phyloP scores from a whole-genome alignment of 169 alveolate genomes.

The Plasmodium chabaudi region DNA sequence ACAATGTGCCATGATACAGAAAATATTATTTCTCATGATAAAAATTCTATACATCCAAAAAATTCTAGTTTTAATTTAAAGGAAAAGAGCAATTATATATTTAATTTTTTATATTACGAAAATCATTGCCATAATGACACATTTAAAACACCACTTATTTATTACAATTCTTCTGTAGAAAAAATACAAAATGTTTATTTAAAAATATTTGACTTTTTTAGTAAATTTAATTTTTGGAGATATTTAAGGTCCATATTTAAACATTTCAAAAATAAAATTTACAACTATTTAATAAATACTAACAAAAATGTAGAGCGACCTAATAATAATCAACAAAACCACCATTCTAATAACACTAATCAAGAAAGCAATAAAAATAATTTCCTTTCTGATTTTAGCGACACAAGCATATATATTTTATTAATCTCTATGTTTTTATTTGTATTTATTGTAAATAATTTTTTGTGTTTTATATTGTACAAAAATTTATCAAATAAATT shows the following conservation, averaged over 20 bases:
- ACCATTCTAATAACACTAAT: no score
- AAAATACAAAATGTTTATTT: constrained; percentile 33
- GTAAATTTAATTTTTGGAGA: background rate
- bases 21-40: constrained; percentile 34
- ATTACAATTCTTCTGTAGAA: constrained; percentile 58
- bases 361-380: no score
- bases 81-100: constrained; percentile 36
- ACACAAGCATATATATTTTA: background rate
- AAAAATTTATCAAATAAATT: constrained; percentile 28
- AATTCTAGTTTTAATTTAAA: constrained; percentile 36
- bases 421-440: constrained; percentile 10
- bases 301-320: background rate
- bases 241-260: constrained; percentile 5
- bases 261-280: constrained; percentile 15
- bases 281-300: background rate
- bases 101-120: constrained; percentile 64
- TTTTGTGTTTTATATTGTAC: constrained; percentile 25
- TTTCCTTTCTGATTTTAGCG: background rate
- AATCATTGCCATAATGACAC: constrained; percentile 64
- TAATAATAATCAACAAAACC: no score
- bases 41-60: constrained; percentile 27
- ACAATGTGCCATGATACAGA: constrained; percentile 35
- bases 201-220: constrained; percentile 31
- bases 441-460: constrained; percentile 19
- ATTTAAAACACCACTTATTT: constrained; percentile 48